Base-by-base conservation (phyloP, 2,329 filamentous ascomycete genomes). In the Dryadomyces quercivorus region DNA sequence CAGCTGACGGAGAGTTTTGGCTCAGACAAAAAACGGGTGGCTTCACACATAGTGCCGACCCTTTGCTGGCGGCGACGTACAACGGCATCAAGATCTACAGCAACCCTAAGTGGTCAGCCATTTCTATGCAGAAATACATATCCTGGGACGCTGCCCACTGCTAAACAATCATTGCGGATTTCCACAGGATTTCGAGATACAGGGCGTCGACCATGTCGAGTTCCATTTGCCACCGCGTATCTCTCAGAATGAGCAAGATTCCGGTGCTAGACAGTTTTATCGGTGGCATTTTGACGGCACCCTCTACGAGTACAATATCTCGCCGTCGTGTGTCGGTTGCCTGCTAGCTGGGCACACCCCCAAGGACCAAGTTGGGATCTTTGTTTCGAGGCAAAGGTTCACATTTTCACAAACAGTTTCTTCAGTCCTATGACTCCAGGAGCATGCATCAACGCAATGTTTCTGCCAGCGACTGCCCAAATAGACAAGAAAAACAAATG, bases 391-490 rank as follows among this genome's bases (percentile, higher is more conserved):
- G 13, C 18, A 22, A 26, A n/a, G 2, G 16, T 21, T 48, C 7
- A 55, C 20, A 2, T 5, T 21, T 20, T n/a, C 13, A 16, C 38
- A 56, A 61, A 63, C 63, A 70, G 46, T 69, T 70, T 50, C 66
- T 67, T 5, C 63, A 66, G 55, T 67, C 65, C 2, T 69, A 69
- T 54, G 67, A 67, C 1, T 66, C 66, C 7, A 62, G 67, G 16
- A 61, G 69, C 44, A 69, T 70, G 67, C 67, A 70, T 58, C 67
- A 69, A 56, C 69, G 67, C 53, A 69, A 67, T 48, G 54, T 63
- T 5, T 61, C 62, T 6, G 61, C 61, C 1, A 63, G 60, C 31
- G 62, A 63, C 40, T 60, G 63, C 34, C 61, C 62, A 2, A 42
- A 5, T 31, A 31, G 4, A 5, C 4, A 31, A 31, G 26, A 8